Percentiles rank a stretch among this genome's conserved stretches.
These are phyloP conservation scores for Phyllosticta citrichinensis DNA, from an alignment of 2,329 filamentous ascomycete species.

Conservation along the genomic window DNA sequence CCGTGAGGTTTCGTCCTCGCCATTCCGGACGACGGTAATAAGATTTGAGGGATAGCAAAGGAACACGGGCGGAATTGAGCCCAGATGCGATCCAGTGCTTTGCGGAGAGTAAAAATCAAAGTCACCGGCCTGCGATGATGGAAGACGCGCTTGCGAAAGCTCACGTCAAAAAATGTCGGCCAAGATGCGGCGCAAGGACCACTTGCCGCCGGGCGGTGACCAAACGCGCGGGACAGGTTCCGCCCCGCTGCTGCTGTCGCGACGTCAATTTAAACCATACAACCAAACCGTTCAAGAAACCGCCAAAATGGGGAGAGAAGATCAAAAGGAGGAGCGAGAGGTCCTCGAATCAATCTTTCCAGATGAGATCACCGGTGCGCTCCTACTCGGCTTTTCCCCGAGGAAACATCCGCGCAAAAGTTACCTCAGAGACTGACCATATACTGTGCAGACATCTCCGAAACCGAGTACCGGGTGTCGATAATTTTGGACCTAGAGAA, in stretches of 20 bases:
- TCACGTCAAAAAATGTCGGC: conserved; percentile 6
- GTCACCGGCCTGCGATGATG: not conserved
- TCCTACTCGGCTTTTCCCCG: not conserved
- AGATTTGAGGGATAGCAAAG: not conserved
- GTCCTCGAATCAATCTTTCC: conserved; percentile 98
- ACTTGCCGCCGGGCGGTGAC: not conserved
- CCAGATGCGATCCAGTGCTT: not conserved
- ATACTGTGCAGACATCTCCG: conserved; percentile 62
- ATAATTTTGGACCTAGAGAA: conserved; percentile 71
- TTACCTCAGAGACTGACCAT: conserved; percentile 13
- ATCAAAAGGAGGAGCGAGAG: conserved; percentile 91
- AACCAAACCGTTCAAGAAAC: not conserved
- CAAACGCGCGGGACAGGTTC: not conserved
- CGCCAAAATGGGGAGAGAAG: conserved; percentile 51
- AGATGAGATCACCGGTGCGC: conserved; percentile 82
- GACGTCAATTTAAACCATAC: not conserved
- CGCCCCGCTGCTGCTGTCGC: not conserved
- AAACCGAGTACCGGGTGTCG: conserved; percentile 77
- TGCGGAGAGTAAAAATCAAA: not conserved
- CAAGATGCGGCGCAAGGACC: not conserved
- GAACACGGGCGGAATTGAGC: not conserved
- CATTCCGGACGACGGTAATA: conserved; percentile 24
- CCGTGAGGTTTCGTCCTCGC: conserved; percentile 43
- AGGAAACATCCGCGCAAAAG: not conserved
- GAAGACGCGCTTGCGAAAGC: not conserved